Evolutionary conservation across 73 alveolate genomes (phyloP), one percentile per base, ranked within the genome.

Genomic region (Paramecium primaurelia): DNA sequence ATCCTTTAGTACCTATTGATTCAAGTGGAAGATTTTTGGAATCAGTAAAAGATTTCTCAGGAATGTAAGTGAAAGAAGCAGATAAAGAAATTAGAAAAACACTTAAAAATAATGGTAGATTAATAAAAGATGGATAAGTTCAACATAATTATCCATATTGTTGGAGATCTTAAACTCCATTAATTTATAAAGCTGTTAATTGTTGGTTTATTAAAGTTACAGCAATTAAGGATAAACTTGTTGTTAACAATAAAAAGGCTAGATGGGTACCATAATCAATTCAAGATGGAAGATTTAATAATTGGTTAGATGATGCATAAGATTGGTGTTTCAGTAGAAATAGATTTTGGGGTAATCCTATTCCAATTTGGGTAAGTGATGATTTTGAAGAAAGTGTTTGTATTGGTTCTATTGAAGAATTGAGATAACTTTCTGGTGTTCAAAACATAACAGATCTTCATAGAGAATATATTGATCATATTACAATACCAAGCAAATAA

Each of bases 241-340:
- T 98, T 37, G 93, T 93, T 77, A 95, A 97, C 92, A 99, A 98
- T 97, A 92, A 95, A 88, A 92, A 97, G 77, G 95, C 99, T 1
- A 88, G 95, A 49, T 95, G 99, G 99, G 97, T 96, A 73, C 99
- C 99, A 3, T 93, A 97, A 77, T 95, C 93, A 83, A 99, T 98
- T 26, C 97, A 99, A 95, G 99, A 97, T 90, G 99, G 97, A 92
- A 95, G 99, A 92, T 99, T 99, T 97, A 99, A 99, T 92, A 98
- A 98, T 94, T 99, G 99, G 99, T 98, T 99, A 28, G 97, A 96
- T 6, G 99, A 98, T 95, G 99, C 99, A 40, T 93, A 96, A 89
- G 99, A 99, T 93, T 99, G 99, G 99, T 99, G 99, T 94, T 97
- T 99, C 96, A 97, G 99, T 54, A 95, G 99, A 92, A 98, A 96